Conservation (phyloP, 805 yeast genomes). For the Kluyveromyces dobzhanskii region DNA sequence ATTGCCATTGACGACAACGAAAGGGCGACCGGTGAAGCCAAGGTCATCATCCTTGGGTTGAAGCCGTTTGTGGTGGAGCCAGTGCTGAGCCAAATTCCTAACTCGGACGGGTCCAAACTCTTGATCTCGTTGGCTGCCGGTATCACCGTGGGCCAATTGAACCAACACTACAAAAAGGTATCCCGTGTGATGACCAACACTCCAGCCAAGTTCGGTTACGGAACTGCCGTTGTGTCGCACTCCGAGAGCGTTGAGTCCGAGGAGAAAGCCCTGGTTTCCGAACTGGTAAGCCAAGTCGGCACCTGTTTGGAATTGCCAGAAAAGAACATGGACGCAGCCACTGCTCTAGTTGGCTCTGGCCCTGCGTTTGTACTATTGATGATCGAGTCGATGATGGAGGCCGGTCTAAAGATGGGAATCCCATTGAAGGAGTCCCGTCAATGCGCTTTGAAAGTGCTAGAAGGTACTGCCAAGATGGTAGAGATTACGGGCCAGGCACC, state of each 20-base stretch:
- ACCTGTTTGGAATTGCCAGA: conserved; percentile 62
- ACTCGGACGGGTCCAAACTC: conserved; percentile 43
- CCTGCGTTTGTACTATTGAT: conserved; percentile 88
- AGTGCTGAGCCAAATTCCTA: conserved; percentile 45
- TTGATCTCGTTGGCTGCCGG: conserved; percentile 88
- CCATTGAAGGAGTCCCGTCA: conserved; percentile 75
- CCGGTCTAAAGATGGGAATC: conserved; percentile 90
- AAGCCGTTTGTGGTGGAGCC: conserved; percentile 75
- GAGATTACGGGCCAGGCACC: conserved; percentile 79
- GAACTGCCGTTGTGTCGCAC: conserved; percentile 88
- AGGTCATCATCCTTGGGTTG: conserved; percentile 72
- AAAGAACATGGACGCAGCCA: conserved; percentile 92
- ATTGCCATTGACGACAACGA: conserved; percentile 45
- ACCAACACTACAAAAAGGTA: conserved; percentile 39
- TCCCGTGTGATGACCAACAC: conserved; percentile 98
- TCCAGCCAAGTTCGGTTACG: conserved; percentile 87
- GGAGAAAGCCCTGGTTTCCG: conserved; percentile 28
- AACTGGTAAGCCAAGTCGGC: conserved; percentile 57
- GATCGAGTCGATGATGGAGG: conserved; percentile 88
- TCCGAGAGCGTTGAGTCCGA: conserved; percentile 41
- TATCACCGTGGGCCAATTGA: conserved; percentile 68
- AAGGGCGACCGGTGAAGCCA: conserved; percentile 53
- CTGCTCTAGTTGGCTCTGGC: conserved; percentile 91
- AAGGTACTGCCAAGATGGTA: conserved; percentile 90
- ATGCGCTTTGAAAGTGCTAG: conserved; percentile 89